Evolutionary conservation across 805 yeast species (phyloP), one percentile per base, ranked within the genome.

Genomic region (Kluyveromyces aestuarii): DNA sequence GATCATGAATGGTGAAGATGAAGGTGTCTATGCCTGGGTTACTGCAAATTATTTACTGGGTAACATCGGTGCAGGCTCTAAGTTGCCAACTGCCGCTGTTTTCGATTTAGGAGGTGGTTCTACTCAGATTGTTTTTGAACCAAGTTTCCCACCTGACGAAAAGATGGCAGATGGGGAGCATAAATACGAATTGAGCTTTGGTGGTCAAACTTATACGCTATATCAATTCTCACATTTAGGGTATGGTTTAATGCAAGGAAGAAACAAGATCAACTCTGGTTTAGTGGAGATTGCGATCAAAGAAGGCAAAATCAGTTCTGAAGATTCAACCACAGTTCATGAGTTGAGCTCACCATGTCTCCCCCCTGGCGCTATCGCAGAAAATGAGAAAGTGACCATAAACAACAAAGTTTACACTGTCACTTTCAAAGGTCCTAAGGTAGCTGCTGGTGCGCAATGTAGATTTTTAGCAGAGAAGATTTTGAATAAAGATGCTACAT

Each of bases 21-120:
- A 95, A 73, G 99, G 99, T 67, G 97, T 93, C 8, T 93, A 81
- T 63, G 99, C 99, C 1, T 93, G 99, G 99, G 85, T 93, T 66
- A 93, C 99, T 27, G 82, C 96, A 45, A 93, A 93, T 71, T 93
- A 82, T 66, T 72, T 93, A 55, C 75, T 91, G 57, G 98, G 97
- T 40, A 93, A 91, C 71, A 91, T 93, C 65, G 99, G 98, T 14
- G 66, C 80, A 19, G 65, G 68, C 33, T 82, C 79, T 39, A 84
- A 83, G 67, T 65, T 70, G 25, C 89, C 96, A 30, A 93, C 99
- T 11, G 96, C 95, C 45, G 99, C 98, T 19, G 96, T 93, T 10
- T 93, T 93, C 62, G 99, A 93, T 67, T 77, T 93, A 51, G 99
- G 99, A 58, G 99, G 99, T 61, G 98, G 98, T 4, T 88, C 97